Conservation (phyloP, 805 yeast genomes). For the Grigorovia transvaalensis region DNA sequence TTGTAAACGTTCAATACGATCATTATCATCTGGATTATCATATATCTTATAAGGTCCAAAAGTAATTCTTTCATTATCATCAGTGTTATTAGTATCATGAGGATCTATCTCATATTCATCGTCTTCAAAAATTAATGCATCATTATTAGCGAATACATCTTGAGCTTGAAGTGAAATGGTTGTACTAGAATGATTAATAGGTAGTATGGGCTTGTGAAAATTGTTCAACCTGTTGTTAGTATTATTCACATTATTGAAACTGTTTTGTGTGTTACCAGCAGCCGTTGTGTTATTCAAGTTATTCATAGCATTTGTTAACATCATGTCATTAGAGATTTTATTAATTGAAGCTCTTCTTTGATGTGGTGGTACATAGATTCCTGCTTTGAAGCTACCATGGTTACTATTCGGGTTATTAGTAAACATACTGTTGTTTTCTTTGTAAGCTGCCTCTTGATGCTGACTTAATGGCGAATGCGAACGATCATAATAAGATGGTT, state of each 20-base stretch:
- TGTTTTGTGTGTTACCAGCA: slow-evolving; percentile 2
- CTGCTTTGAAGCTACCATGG: slow-evolving; percentile 11
- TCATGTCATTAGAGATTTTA: slow-evolving; percentile 15
- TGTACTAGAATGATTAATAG: slow-evolving; percentile 14
- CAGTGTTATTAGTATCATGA: slow-evolving; percentile 16
- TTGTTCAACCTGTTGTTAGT: slow-evolving; percentile 4
- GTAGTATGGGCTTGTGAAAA: not conserved
- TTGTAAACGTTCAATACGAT: slow-evolving; percentile 1
- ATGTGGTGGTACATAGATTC: slow-evolving; percentile 43
- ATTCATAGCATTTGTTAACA: slow-evolving; percentile 16
- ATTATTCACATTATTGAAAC: not conserved
- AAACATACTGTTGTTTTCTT: not conserved
- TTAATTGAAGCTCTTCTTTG: slow-evolving; percentile 32
- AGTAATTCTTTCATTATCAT: slow-evolving; percentile 6
- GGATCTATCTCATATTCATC: slow-evolving; percentile 22
- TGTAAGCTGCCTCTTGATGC: not conserved
- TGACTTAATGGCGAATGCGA: not conserved
- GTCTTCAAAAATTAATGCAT: slow-evolving; percentile 24
- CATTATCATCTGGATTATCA: slow-evolving; percentile 6
- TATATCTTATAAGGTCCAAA: slow-evolving; percentile 15
- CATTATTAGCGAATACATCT: slow-evolving; percentile 23
- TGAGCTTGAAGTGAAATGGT: slow-evolving; percentile 22
- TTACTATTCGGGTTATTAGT: not conserved
- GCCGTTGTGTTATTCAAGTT: slow-evolving; percentile 10
- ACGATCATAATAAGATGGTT: not conserved